Evolutionary conservation across 495 filamentous ascomycete species (phyloP), one percentile per base, ranked within the genome.

Genomic region (Penicillium coffeae): DNA sequence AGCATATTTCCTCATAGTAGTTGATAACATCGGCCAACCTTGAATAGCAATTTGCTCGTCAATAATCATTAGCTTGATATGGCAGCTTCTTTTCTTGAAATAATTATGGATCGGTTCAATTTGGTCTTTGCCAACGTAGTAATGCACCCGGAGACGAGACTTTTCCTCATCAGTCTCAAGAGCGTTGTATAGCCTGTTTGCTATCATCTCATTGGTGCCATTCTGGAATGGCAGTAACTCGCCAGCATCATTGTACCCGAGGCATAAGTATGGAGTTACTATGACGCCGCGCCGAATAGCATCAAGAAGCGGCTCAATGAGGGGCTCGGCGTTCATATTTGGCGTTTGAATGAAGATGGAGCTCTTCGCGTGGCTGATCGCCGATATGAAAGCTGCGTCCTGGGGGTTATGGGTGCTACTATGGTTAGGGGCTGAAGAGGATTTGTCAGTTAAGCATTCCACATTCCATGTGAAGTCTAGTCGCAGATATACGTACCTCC

Each of bases 201-300:
- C 76, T 19, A 82, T 70, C 71, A 82, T 80, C 43, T 89, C 86
- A 62, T 91, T 91, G 12, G 82, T 86, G 2, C 87, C 87, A 38
- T 83, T 83, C 65, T 91, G 87, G 48, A 75, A 72, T 1, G 87
- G 87, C 1, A 91, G 77, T 10, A 90, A 70, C 55, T 90, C 84
- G 44, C 87, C 87, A 7, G 81, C 70, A 50, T 91, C 87, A 53
- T 90, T 90, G 61, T 91, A 91, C 1, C 87, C 85, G 1, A 90
- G 74, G 44, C 84, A 88, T 16, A 90, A 66, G 48, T 88, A 89
- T 57, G 76, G 83, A 2, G 77, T 79, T 1, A 90, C 81, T 9
- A 78, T 66, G 2, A 89, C 68, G 12, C 85, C 85, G 13, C 85
- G 73, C 42, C 80, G 74, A n/a, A 81, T 76, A 1, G 87, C 86